Evolutionary conservation across 805 yeast genomes (phyloP), one percentile per base, ranked within the genome.

Genomic region (Barnettozyma sp.): DNA sequence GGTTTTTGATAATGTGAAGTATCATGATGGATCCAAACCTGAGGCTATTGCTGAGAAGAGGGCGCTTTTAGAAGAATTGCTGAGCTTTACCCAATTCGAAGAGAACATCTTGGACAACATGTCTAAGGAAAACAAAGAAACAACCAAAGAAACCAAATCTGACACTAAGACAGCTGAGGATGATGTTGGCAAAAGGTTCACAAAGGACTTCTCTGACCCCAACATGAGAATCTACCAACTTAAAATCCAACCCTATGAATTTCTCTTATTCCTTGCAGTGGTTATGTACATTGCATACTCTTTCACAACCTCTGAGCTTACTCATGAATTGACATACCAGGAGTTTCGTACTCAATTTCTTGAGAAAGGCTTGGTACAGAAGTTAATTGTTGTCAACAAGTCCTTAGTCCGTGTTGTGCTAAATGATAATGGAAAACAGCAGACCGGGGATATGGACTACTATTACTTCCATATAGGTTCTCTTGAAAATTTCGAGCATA

Each of bases 401-500:
- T 65, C 74, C 10, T 69, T 70, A 32, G 98, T 86, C 7, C 71
- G 79, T 36, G 82, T 90, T 3, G 77, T 74, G 14, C 63, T 85
- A 40, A 76, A 37, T 21, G 40, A 37, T 24, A 37, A 37, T 20
- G 82, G 82, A n/a, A 67, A 67, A 39, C 58, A 67, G n/a, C 72
- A 73, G 44, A 55, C 54, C 26, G 56, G 63, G 5, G 50, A 52
- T n/a, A 50, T 53, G n/a, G 63, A 65, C 6, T 59, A 59, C 17
- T 68, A 66, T 33, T 71, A 60, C 47, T 92, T 92, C 65, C 73
- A 77, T 11, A 84, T 92, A 50, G 98, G 98, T 8, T 81, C 94
- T 2, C 76, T 88, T 16, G 97, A 87, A 35, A 68, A 77, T 22
- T 92, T 92, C 59, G 98, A 92, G 59, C 76, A 75, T 36, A 79